Base-by-base conservation (phyloP, 176 grass and related monocot species). In the Thinopyrum elongatum region DNA sequence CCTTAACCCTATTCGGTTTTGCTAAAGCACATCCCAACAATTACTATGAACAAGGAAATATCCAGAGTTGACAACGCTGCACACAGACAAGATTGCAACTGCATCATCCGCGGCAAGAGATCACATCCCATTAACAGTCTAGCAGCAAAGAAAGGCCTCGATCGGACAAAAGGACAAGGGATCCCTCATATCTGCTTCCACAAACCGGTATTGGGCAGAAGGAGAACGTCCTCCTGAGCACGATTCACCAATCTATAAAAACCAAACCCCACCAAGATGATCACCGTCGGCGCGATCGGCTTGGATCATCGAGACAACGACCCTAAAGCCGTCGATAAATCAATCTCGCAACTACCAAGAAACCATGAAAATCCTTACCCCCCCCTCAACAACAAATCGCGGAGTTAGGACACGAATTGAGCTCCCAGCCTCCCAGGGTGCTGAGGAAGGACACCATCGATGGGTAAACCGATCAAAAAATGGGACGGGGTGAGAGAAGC, bases 341-440 rank as follows among this genome's bases (percentile, higher is more conserved):
- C 21, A 74, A 53, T 25, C 42, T 11, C 17, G n/a, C 4, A 42
- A 74, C 15, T 36, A 29, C 16, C 4, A 77, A 31, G 9, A 41
- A 78, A 63, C 25, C 81, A 65, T 23, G 68, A 44, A 74, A 84
- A 74, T 84, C 31, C 87, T 89, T 74, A 89, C n/a, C 85, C 87
- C 1, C 76, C 76, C 67, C 67, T 70, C 67, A 8, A 15, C 39
- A 42, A 42, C 39, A 42, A 42, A 42, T 42, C 2, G 39, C 33
- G 15, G 38, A 55, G 4, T 71, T 38, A 79, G 41, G 23, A 30
- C 38, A 57, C 65, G 82, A 80, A 80, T 89, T 22, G 42, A 65
- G 36, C n/a, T n/a, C n/a, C n/a, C n/a, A n/a, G n/a, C n/a, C 65
- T 84, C 38, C 35, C 36, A 70, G 22, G 8, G 62, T 2, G 65